Conservation (phyloP, 1,284 basidiomycete species). For the Apiotrichum laibachii region DNA sequence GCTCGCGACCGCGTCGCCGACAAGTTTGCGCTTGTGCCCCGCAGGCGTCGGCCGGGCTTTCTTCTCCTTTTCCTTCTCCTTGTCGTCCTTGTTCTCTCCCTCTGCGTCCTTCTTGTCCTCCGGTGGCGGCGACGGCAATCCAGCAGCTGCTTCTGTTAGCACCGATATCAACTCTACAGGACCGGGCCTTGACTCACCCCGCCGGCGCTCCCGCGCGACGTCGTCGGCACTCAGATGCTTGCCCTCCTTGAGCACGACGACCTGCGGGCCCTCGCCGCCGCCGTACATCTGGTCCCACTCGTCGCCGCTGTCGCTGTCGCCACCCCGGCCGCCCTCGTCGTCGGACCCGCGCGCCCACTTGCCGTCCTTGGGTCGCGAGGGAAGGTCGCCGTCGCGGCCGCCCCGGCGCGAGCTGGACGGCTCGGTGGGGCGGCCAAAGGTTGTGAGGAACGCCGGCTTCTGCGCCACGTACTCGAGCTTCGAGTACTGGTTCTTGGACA, state of each 20-base stretch:
- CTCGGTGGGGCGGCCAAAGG: constrained; percentile 32
- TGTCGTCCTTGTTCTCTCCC: neutral
- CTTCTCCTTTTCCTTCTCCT: constrained; percentile 14
- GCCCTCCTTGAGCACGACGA: constrained; percentile 77
- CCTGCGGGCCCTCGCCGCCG: constrained; percentile 75
- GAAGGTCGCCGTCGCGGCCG: constrained; percentile 24
- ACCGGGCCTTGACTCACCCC: constrained; percentile 57
- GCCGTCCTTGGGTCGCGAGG: constrained; percentile 40
- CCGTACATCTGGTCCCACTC: constrained; percentile 71
- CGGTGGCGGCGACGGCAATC: constrained; percentile 1
- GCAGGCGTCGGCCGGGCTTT: constrained; percentile 18
- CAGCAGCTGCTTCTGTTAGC: constrained; percentile 1
- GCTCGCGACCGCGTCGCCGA: constrained; percentile 22
- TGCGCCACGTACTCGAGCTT: constrained; percentile 40
- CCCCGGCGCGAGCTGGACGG: constrained; percentile 5
- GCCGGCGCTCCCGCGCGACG: constrained; percentile 69
- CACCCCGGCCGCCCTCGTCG: constrained; percentile 22
- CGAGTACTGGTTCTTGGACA: constrained; percentile 25
- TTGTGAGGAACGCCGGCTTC: constrained; percentile 42
- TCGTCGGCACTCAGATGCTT: constrained; percentile 74
- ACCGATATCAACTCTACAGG: neutral
- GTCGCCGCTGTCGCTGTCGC: constrained; percentile 60
- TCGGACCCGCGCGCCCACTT: constrained; percentile 42
- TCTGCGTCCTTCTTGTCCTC: constrained; percentile 4
- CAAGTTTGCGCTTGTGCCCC: constrained; percentile 40